A percentile compares a stretch with the other conserved stretches of the same genome.
Conservation (phyloP, 2,329 filamentous ascomycete species). For the Elsinoe perseae region DNA sequence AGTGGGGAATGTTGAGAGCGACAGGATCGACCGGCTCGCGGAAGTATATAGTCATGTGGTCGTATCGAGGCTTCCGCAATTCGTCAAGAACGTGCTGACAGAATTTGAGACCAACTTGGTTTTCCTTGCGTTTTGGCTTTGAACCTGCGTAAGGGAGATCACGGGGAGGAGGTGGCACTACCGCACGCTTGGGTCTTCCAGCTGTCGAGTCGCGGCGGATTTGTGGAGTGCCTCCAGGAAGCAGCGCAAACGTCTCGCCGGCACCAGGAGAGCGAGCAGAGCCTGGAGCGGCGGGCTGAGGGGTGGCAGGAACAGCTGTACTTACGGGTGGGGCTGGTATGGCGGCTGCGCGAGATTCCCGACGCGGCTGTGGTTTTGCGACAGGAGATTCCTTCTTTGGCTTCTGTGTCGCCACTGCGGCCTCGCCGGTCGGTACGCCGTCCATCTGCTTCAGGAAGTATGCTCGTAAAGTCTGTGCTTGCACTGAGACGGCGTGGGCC, state of each 20-base stretch:
- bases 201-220: constrained; percentile 82
- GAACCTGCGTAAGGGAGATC: constrained; percentile 80
- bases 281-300: constrained; percentile 32
- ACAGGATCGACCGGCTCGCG: constrained; percentile 83
- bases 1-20: constrained; percentile 84
- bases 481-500: constrained; percentile 62
- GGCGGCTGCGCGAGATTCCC: constrained; percentile 25
- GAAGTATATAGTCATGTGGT: constrained; percentile 63
- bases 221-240: constrained; percentile 67
- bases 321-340: constrained; percentile 31
- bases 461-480: constrained; percentile 54
- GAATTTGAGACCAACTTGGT: constrained; percentile 81
- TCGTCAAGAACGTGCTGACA: constrained; percentile 75
- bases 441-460: constrained; percentile 55
- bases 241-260: constrained; percentile 62
- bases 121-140: constrained; percentile 85
- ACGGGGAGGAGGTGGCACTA: constrained; percentile 82
- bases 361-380: constrained; percentile 26
- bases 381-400: constrained; percentile 48
- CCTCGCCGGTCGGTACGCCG: constrained; percentile 50
- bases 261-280: constrained; percentile 41
- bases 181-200: constrained; percentile 82
- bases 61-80: constrained; percentile 66
- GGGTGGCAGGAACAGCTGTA: constrained; percentile 20
- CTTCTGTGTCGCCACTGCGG: constrained; percentile 46